A percentile compares a stretch with the other conserved stretches of the same genome.
Evolutionary conservation across 495 filamentous ascomycete species (phyloP).

Genomic region (Schizothecium vesticola): DNA sequence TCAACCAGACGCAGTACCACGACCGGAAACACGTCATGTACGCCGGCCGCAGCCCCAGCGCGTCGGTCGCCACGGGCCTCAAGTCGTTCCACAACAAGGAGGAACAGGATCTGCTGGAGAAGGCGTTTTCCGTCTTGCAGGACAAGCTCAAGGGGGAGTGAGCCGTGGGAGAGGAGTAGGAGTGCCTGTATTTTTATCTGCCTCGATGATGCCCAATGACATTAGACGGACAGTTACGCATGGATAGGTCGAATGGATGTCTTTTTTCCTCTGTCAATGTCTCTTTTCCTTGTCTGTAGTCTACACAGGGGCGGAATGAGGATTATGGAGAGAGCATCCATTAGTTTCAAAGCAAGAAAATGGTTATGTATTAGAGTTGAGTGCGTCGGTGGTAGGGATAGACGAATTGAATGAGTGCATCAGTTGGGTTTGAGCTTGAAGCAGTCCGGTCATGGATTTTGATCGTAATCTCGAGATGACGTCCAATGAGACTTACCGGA

Average conservation of each 20-base stretch:
- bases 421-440: not conserved
- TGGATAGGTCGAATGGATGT: constrained; percentile 1
- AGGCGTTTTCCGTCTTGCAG: constrained; percentile 57
- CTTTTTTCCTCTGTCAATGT: not conserved
- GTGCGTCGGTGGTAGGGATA: not conserved
- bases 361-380: not conserved
- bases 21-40: constrained; percentile 94
- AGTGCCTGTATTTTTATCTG: constrained; percentile 6
- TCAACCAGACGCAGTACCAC: constrained; percentile 88
- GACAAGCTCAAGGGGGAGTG: constrained; percentile 70
- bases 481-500: not conserved
- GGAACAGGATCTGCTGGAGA: constrained; percentile 82
- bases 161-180: not conserved
- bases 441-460: not conserved
- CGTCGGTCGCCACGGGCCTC: constrained; percentile 85
- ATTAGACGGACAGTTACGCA: not conserved
- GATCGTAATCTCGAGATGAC: not conserved
- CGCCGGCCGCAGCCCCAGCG: constrained; percentile 84
- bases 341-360: not conserved
- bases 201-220: not conserved
- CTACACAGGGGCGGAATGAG: not conserved
- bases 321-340: not conserved
- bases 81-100: constrained; percentile 89
- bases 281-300: not conserved
- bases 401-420: not conserved